These are phyloP conservation scores for Colletotrichum lindemuthianum DNA, from an alignment of 2,329 filamentous ascomycete species.

Conservation along the genomic window DNA sequence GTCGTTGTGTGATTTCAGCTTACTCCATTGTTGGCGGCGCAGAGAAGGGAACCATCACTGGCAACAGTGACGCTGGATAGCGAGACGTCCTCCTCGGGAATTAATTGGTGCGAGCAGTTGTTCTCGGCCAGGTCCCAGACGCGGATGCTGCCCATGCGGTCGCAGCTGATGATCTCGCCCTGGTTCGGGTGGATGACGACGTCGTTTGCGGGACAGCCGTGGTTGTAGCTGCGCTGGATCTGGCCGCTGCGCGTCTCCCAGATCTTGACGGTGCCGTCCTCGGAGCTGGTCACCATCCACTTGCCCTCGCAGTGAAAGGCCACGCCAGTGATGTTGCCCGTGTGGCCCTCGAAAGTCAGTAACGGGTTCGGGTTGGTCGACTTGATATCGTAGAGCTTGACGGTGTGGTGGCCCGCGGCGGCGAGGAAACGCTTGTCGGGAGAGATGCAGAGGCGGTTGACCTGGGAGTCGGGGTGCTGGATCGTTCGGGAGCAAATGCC, in stretches of 20 bases:
- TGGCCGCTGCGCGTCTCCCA: slow-evolving; percentile 91
- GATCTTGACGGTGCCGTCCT: slow-evolving; percentile 96
- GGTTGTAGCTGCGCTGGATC: slow-evolving; percentile 92
- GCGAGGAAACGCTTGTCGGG: slow-evolving; percentile 97
- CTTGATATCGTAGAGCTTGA: slow-evolving; percentile 99
- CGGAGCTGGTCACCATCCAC: slow-evolving; percentile 99
- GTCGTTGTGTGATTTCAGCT: slow-evolving; percentile 38
- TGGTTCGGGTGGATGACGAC: slow-evolving; percentile 99
- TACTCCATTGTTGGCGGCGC: slow-evolving; percentile 91
- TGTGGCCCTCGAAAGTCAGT: slow-evolving; percentile 95
- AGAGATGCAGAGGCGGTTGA: slow-evolving; percentile 97
- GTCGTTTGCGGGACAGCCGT: slow-evolving; percentile 91
- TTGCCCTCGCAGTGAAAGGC: slow-evolving; percentile 99
- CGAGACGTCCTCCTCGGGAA: slow-evolving; percentile 93
- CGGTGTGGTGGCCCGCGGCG: slow-evolving; percentile 80
- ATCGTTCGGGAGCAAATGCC: slow-evolving; percentile 98
- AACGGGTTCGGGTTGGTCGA: slow-evolving; percentile 96
- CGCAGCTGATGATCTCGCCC: slow-evolving; percentile 96
- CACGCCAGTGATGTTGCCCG: slow-evolving; percentile 93
- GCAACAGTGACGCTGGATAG: slow-evolving; percentile 96
- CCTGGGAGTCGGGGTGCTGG: slow-evolving; percentile 96
- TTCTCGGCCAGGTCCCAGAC: slow-evolving; percentile 98
- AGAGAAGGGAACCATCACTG: slow-evolving; percentile 90
- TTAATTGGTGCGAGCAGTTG: slow-evolving; percentile 94
- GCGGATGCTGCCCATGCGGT: slow-evolving; percentile 89